A percentile compares a stretch with the other conserved stretches of the same genome.
phyloP scores from a whole-genome alignment of 176 grass and related monocot species.

The Saccharum officinarum region DNA sequence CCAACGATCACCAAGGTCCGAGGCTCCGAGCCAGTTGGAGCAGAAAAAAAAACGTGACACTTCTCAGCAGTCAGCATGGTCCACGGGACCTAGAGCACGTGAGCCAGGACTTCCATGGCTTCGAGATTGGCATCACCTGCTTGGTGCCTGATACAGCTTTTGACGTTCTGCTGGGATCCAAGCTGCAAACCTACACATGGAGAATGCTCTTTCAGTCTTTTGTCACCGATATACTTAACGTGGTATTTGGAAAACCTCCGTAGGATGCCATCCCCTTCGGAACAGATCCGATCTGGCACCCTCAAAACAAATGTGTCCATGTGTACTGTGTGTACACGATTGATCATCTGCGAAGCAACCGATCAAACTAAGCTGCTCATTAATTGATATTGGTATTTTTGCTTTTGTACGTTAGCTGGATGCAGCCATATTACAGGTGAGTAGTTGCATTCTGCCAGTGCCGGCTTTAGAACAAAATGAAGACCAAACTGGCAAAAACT shows the following conservation, averaged over 20 bases:
- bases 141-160: not conserved
- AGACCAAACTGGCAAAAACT: not conserved
- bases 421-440: not conserved
- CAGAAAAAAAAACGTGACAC: too few relatives aligned
- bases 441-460: not conserved
- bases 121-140: conserved; percentile 3
- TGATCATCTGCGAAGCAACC: conserved; percentile 5
- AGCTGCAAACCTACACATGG: not conserved
- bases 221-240: not conserved
- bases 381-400: not conserved
- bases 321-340: not conserved
- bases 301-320: not conserved
- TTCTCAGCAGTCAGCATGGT: not conserved
- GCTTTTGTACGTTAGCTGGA: not conserved
- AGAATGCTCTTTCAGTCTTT: not conserved
- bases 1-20: not conserved
- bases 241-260: not conserved
- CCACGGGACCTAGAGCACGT: not conserved
- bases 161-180: not conserved
- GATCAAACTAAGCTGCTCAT: not conserved
- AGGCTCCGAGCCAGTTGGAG: not conserved
- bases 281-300: not conserved
- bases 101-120: not conserved
- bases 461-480: not conserved
- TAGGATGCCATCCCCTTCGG: not conserved